Conservation (phyloP, 164 flowering plant species). For the Vitis rotundifolia region DNA sequence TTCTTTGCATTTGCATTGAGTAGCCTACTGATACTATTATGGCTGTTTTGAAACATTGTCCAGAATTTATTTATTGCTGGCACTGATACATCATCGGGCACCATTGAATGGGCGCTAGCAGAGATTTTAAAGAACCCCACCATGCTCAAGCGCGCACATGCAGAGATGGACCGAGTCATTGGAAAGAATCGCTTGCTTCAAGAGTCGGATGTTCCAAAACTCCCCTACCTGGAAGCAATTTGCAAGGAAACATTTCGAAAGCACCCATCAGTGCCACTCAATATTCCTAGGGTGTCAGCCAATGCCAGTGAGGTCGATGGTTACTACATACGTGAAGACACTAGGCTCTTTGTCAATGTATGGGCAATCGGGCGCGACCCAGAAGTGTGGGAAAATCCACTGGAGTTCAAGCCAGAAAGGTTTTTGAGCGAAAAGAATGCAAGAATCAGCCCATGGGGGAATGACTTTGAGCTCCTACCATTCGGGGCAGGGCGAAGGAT, state of each 20-base stretch:
- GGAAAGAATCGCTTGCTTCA: not conserved
- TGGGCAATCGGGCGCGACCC: slow-evolving; percentile 42
- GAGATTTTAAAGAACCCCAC: not conserved
- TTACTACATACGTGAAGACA: slow-evolving; percentile 22
- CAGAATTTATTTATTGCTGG: too few species aligned
- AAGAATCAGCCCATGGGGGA: slow-evolving; percentile 28
- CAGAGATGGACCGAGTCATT: not conserved
- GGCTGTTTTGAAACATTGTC: too few species aligned
- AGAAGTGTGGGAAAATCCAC: slow-evolving; percentile 30
- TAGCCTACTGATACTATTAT: too few species aligned
- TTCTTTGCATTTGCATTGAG: too few species aligned
- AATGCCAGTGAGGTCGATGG: slow-evolving; percentile 27
- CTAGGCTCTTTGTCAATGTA: slow-evolving; percentile 28
- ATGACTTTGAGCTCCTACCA: slow-evolving; percentile 2
- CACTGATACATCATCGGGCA: not conserved
- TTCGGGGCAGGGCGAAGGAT: slow-evolving; percentile 41
- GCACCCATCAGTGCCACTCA: slow-evolving; percentile 35
- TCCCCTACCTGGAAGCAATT: slow-evolving; percentile 15
- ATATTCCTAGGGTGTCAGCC: slow-evolving; percentile 27
- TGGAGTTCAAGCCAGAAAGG: slow-evolving; percentile 26
- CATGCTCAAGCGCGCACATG: not conserved
- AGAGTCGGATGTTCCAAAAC: not conserved
- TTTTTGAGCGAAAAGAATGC: slow-evolving; percentile 15
- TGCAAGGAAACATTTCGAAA: slow-evolving; percentile 31
- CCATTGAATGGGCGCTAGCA: not conserved